Evolutionary conservation across 225 moss, liverwort and hornwort species (phyloP).

Genomic region (Lunularia cruciata): DNA sequence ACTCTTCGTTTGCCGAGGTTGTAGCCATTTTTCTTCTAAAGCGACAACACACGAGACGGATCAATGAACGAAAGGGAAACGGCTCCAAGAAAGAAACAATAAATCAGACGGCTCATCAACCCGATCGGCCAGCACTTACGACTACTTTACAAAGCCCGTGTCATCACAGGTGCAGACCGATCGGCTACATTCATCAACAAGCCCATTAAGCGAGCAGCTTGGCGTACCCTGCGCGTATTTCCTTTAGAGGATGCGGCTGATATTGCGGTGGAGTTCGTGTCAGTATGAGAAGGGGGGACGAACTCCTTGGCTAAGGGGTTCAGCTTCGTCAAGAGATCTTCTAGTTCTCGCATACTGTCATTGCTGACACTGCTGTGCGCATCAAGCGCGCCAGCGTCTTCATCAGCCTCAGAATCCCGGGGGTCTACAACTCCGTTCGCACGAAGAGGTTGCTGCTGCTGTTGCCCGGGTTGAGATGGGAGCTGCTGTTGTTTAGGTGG

Average conservation of each 20-base stretch:
- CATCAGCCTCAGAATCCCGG: slow-evolving; percentile 47
- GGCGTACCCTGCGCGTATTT: slow-evolving; percentile 70
- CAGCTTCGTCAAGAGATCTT: slow-evolving; percentile 84
- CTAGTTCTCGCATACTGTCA: slow-evolving; percentile 84
- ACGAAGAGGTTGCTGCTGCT: slow-evolving; percentile 30
- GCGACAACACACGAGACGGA: slow-evolving; percentile 36
- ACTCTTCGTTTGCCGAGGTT: slow-evolving; percentile 73
- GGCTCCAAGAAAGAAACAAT: slow-evolving; percentile 2
- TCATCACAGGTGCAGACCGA: slow-evolving; percentile 5
- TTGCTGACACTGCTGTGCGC: slow-evolving; percentile 71
- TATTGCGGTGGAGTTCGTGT: slow-evolving; percentile 49
- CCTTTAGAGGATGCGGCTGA: slow-evolving; percentile 61
- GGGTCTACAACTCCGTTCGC: slow-evolving; percentile 35
- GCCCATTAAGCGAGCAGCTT: neutral
- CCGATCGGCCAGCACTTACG: slow-evolving; percentile 8
- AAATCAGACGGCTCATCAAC: neutral
- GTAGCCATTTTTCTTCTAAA: slow-evolving; percentile 82
- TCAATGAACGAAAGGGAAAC: slow-evolving; percentile 2
- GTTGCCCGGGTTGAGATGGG: slow-evolving; percentile 16
- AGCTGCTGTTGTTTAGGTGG: slow-evolving; percentile 30
- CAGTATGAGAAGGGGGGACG: slow-evolving; percentile 74
- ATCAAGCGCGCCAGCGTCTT: slow-evolving; percentile 48
- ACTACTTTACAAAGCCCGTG: neutral
- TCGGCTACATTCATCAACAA: slow-evolving; percentile 13
- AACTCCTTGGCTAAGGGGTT: slow-evolving; percentile 92